These are phyloP conservation scores for Rhizopus stolonifer DNA, from an alignment of 371 early-diverging fungal species.

Conservation along the genomic window DNA sequence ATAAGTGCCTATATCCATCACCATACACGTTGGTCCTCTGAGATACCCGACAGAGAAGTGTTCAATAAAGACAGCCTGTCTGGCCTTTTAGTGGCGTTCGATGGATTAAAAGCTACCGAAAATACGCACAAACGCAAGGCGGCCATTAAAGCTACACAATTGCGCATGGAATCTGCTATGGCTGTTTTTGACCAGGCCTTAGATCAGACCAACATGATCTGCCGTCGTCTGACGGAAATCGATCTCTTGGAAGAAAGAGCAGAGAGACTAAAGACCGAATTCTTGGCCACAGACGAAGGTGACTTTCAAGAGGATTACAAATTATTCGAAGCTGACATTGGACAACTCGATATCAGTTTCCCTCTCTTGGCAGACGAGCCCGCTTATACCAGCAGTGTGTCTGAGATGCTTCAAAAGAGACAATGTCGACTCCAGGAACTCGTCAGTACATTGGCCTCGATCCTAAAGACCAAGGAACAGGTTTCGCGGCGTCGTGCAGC, in stretches of 20 bases:
- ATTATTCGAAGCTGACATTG: conserved; percentile 8
- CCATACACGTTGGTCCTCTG: conserved; percentile 24
- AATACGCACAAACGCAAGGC: conserved; percentile 4
- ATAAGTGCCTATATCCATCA: conserved; percentile 20
- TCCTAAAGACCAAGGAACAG: conserved; percentile 30
- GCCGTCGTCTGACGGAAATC: conserved; percentile 1
- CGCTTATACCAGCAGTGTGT: conserved; percentile 22
- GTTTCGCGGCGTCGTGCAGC: conserved; percentile 36
- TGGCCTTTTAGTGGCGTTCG: not conserved
- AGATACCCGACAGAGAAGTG: too few species aligned
- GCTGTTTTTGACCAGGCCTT: conserved; percentile 12
- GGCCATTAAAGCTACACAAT: not conserved
- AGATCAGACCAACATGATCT: conserved; percentile 6
- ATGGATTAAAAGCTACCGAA: conserved; percentile 6
- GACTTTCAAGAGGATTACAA: conserved; percentile 3
- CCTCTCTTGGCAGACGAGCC: conserved; percentile 4
- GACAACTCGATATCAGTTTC: conserved; percentile 1
- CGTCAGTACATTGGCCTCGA: conserved; percentile 21
- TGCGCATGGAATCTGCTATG: conserved; percentile 10
- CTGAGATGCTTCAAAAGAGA: conserved; percentile 33
- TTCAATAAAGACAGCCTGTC: too few species aligned
- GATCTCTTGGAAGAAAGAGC: conserved; percentile 11
- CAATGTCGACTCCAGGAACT: conserved; percentile 28
- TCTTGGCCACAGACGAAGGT: conserved; percentile 14
- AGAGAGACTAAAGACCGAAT: conserved; percentile 14